Evolutionary conservation across 768 basidiomycete species (phyloP).

Genomic region (Boletus patriciae): DNA sequence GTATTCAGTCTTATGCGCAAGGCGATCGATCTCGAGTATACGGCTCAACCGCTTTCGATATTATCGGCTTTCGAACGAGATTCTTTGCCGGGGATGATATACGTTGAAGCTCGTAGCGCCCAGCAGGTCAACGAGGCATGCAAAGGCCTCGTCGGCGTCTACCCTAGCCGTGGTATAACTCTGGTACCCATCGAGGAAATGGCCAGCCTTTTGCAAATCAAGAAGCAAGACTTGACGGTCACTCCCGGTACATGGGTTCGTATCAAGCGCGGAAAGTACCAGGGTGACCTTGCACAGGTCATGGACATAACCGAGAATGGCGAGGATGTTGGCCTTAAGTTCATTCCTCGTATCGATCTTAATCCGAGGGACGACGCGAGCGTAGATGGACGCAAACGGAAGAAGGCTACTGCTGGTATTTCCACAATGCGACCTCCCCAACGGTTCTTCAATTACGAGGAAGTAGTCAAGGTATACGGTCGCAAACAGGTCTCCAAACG

Average conservation of each 20-base stretch:
- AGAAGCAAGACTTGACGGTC: constrained; percentile 87
- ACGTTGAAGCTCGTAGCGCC: constrained; percentile 89
- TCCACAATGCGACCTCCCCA: constrained; percentile 82
- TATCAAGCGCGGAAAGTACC: constrained; percentile 89
- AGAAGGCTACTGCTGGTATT: constrained; percentile 53
- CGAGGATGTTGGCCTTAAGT: constrained; percentile 89
- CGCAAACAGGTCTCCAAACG: constrained; percentile 73
- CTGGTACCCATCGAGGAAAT: constrained; percentile 97
- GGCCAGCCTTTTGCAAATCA: constrained; percentile 93
- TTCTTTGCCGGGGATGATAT: constrained; percentile 93
- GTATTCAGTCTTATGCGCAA: constrained; percentile 95
- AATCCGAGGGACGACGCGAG: constrained; percentile 80
- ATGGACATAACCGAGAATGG: constrained; percentile 91
- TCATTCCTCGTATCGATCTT: constrained; percentile 97
- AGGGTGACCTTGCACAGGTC: constrained; percentile 93
- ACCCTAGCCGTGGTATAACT: constrained; percentile 73
- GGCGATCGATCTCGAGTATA: constrained; percentile 80
- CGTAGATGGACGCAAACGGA: constrained; percentile 73
- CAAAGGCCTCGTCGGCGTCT: constrained; percentile 90
- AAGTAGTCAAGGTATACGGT: constrained; percentile 84
- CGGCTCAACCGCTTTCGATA: constrained; percentile 77
- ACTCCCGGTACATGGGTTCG: constrained; percentile 93
- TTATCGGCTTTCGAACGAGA: constrained; percentile 95
- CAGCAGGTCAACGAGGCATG: constrained; percentile 84
- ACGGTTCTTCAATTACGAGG: constrained; percentile 91